A percentile compares a stretch with the other conserved stretches of the same genome.
Conservation (phyloP, 805 yeast genomes). For the Wickerhamomyces alni region DNA sequence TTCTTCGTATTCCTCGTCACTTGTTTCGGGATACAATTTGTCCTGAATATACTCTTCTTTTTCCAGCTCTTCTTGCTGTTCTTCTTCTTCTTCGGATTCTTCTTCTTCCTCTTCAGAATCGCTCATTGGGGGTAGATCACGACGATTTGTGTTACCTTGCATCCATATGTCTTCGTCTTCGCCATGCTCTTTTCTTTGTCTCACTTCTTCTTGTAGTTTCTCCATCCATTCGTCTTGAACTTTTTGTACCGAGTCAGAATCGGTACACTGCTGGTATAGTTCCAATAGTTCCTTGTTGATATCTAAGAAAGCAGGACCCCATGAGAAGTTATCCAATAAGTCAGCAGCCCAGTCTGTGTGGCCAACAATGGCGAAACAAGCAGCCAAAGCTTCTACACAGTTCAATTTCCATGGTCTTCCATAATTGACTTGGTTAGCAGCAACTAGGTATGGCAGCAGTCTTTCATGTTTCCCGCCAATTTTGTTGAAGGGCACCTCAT, state of each 20-base stretch:
- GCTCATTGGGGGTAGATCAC: conserved; percentile 16
- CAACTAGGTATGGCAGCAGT: conserved; percentile 83
- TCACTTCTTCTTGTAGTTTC: conserved; percentile 58
- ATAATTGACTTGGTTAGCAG: conserved; percentile 95
- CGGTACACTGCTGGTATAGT: conserved; percentile 74
- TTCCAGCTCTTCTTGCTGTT: not conserved
- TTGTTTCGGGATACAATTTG: conserved; percentile 2
- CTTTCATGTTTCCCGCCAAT: conserved; percentile 91
- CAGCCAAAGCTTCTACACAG: conserved; percentile 97
- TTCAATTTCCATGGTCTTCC: conserved; percentile 94
- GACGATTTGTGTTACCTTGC: conserved; percentile 70
- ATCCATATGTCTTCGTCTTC: conserved; percentile 64
- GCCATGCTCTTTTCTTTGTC: conserved; percentile 50
- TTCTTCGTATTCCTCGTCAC: conserved; percentile 11
- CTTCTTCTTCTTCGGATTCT: conserved; percentile 14
- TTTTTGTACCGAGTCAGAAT: conserved; percentile 59
- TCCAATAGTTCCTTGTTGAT: conserved; percentile 75
- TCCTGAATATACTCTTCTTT: too few species aligned
- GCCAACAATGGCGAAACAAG: conserved; percentile 93
- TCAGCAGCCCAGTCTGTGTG: conserved; percentile 82
- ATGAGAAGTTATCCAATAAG: conserved; percentile 73
- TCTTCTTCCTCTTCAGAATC: conserved; percentile 22
- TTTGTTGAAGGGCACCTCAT: conserved; percentile 89
- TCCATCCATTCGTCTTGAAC: conserved; percentile 77
- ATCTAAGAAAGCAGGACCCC: conserved; percentile 87